Evolutionary conservation across 495 filamentous ascomycete species (phyloP), one percentile per base, ranked within the genome.

Genomic region (Penicillium antarcticum): DNA sequence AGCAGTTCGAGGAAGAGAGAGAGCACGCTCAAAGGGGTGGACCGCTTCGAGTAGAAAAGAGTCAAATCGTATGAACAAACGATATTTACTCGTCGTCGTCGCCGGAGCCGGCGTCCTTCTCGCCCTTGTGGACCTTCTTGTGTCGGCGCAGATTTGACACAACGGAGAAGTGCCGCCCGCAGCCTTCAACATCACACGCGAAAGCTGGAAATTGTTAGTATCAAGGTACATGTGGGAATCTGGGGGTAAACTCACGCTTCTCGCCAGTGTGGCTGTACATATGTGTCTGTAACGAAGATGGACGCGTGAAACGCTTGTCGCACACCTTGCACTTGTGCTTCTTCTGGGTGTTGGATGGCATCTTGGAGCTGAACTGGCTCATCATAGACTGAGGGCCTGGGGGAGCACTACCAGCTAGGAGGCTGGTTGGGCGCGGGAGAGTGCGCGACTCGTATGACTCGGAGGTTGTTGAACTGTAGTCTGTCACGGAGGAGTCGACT

Each of bases 311-410:
- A 7, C 94, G 84, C 82, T 98, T 98, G 73, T 97, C 94, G 77
- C 94, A 98, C 43, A 98, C 89, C 78, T 97, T 97, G 80, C 94
- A 98, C 73, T 96, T 97, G 75, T 98, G 94, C 78, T 97, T 98
- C 84, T 98, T 98, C 65, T 97, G 92, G 23, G 94, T 91, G 73
- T 88, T 95, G 18, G 91, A 92, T 9, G 90, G 89, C 41, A 97
- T 86, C 68, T 97, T 97, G 38, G 94, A 97, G 76, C 89, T 97
- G 76, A 98, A 98, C 55, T 95, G 92, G 41, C 89, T 85, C 94
- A 98, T 98, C 90, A 98, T 97, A 3, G 91, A 92, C 64, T 94
- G 89, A 12, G 91, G 92, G 26, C 91, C 91, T 0, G 90, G 89
- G 26, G 90, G 90, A 5, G 77, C 74, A 52, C 74, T 70, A 47